phyloP scores from a whole-genome alignment of 2,329 filamentous ascomycete species.

The Exophiala mesophila region DNA sequence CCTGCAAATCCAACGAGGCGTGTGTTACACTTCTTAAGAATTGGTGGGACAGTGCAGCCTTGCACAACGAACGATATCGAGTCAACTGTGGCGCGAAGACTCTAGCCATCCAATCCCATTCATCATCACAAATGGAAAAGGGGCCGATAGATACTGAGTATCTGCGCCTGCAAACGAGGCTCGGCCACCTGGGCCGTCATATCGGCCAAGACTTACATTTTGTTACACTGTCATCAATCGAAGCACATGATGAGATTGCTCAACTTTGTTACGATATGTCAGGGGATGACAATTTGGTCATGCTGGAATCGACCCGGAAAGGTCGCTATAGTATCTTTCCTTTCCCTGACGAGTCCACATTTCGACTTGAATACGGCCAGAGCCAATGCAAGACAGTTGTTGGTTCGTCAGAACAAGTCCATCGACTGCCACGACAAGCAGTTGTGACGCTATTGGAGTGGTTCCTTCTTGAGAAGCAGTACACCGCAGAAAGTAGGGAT shows the following conservation, averaged over 20 bases:
- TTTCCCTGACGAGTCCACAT: conserved; percentile 54
- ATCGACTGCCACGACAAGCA: conserved; percentile 5
- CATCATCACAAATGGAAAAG: not conserved
- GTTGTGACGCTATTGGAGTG: conserved; percentile 7
- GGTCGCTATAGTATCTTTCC: conserved; percentile 72
- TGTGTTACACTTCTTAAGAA: conserved; percentile 59
- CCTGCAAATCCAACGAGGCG: conserved; percentile 69
- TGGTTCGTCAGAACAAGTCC: not conserved
- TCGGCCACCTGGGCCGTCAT: not conserved
- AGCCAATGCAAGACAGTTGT: conserved; percentile 3
- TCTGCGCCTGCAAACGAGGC: not conserved
- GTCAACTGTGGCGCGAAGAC: not conserved
- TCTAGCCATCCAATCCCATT: not conserved
- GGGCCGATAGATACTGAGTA: not conserved
- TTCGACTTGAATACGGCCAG: conserved; percentile 52
- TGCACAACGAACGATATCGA: conserved; percentile 49
- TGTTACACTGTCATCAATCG: not conserved
- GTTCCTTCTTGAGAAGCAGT: conserved; percentile 10
- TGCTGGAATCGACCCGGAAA: conserved; percentile 34
- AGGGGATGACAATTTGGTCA: conserved; percentile 27
- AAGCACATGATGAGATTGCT: conserved; percentile 25
- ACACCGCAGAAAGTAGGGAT: conserved; percentile 12
- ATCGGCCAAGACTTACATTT: not conserved
- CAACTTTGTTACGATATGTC: conserved; percentile 12
- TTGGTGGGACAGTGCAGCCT: conserved; percentile 65